phyloP scores from a whole-genome alignment of 164 flowering plant species.

The Vitis rotundifolia region DNA sequence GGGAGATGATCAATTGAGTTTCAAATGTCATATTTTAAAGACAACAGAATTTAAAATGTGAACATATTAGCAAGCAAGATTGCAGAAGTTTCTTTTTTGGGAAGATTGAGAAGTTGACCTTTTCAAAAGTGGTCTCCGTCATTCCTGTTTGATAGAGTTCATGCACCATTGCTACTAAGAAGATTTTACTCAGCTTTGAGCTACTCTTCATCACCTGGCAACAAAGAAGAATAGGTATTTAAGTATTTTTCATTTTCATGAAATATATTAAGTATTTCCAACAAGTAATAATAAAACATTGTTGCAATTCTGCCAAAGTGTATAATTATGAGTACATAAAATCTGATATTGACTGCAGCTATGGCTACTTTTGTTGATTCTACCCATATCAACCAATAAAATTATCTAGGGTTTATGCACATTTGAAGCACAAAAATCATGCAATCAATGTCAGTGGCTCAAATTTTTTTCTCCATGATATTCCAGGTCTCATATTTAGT shows the following conservation, averaged over 20 bases:
- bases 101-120: slow-evolving; percentile 43
- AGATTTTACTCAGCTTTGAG: slow-evolving; percentile 78
- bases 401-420: no score
- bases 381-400: no score
- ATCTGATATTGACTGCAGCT: not conserved
- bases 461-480: no score
- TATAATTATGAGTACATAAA: not conserved
- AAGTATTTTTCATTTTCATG: not conserved
- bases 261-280: not conserved
- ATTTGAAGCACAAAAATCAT: no score
- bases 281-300: not conserved
- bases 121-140: slow-evolving; percentile 89
- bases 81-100: not conserved
- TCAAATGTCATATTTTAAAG: not conserved
- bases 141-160: slow-evolving; percentile 92
- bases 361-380: no score
- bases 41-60: not conserved
- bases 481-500: no score
- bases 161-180: slow-evolving; percentile 88
- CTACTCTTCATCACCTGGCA: slow-evolving; percentile 74
- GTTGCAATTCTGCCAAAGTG: not conserved
- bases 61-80: not conserved
- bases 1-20: not conserved
- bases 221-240: slow-evolving; percentile 10
- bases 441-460: no score